Conservation (phyloP, 768 basidiomycete genomes). For the Amanita fuliginea region DNA sequence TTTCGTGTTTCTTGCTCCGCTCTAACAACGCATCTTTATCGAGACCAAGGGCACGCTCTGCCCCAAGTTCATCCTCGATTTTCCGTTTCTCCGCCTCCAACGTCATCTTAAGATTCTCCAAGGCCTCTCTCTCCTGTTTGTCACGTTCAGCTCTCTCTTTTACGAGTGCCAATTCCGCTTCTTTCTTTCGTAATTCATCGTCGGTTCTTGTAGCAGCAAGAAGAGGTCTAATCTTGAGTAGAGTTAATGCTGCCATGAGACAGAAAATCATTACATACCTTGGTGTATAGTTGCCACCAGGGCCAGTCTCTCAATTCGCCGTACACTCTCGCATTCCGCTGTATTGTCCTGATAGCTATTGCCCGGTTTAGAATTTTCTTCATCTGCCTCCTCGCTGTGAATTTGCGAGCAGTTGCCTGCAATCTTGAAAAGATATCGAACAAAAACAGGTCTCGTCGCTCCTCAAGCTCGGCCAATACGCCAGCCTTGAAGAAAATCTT, state of each 20-base stretch:
- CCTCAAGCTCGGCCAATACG: slow-evolving; percentile 92
- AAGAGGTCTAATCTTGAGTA: slow-evolving; percentile 72
- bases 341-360: slow-evolving; percentile 83
- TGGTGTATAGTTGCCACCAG: slow-evolving; percentile 98
- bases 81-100: slow-evolving; percentile 77
- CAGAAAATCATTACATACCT: slow-evolving; percentile 32
- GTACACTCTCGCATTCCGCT: slow-evolving; percentile 88
- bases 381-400: slow-evolving; percentile 80
- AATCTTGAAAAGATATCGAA: slow-evolving; percentile 83
- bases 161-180: slow-evolving; percentile 67
- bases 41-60: slow-evolving; percentile 64
- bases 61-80: slow-evolving; percentile 72
- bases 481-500: slow-evolving; percentile 99
- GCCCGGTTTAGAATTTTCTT: slow-evolving; percentile 93
- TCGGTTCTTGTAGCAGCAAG: slow-evolving; percentile 89
- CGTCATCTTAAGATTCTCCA: slow-evolving; percentile 73
- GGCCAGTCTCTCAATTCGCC: slow-evolving; percentile 90
- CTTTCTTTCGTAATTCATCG: slow-evolving; percentile 83
- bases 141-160: slow-evolving; percentile 86
- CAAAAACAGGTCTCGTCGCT: slow-evolving; percentile 77
- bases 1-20: slow-evolving; percentile 77
- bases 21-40: slow-evolving; percentile 82
- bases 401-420: slow-evolving; percentile 81
- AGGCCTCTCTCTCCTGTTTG: slow-evolving; percentile 62
- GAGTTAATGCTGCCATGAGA: slow-evolving; percentile 1